Evolutionary conservation across 805 yeast genomes (phyloP), one percentile per base, ranked within the genome.

Genomic region (Metschnikowia hibisci): DNA sequence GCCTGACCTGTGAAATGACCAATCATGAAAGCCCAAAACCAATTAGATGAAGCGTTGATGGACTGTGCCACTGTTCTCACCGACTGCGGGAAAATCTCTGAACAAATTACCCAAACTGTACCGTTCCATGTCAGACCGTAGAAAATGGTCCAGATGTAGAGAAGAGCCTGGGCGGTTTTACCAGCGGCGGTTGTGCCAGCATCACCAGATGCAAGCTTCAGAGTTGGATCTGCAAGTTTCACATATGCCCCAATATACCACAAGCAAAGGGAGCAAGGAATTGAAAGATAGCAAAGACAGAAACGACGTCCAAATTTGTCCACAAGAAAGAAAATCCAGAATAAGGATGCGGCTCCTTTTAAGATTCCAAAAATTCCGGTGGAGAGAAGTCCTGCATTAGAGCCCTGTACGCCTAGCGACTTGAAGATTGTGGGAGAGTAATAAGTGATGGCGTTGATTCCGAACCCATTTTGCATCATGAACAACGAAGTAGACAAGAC

Each of bases 361-460:
- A 75, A 60, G 29, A 75, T 60, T 23, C 81, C 82, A 56, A 75
- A 76, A 42, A 76, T 60, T 41, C 81, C 81, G 6, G 80, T 76
- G 3, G 81, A 73, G 14, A 73, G 64, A 34, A 77, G 62, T 2
- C 72, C 69, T 1, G 78, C 69, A 37, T 69, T 62, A 6, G 69
- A 55, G 1, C 78, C 75, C 27, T 56, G 56, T 14, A 77, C 66
- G 13, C 82, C 81, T 44, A 77, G 63, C 3, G 77, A 65, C 47
- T 67, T 61, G 58, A 77, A 74, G 33, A 77, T 64, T 8, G 70
- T 65, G 18, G 79, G 79, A n/a, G 80, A 73, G 54, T 76, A 77
- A 54, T 77, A 77, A 34, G 71, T 74, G 40, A 76, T 64, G 31
- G 78, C 76, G 48, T 74, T 68, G 51, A 76, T 72, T 29, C 80